phyloP scores from a whole-genome alignment of 345 rosid species.

The Hibiscus tridactylites region DNA sequence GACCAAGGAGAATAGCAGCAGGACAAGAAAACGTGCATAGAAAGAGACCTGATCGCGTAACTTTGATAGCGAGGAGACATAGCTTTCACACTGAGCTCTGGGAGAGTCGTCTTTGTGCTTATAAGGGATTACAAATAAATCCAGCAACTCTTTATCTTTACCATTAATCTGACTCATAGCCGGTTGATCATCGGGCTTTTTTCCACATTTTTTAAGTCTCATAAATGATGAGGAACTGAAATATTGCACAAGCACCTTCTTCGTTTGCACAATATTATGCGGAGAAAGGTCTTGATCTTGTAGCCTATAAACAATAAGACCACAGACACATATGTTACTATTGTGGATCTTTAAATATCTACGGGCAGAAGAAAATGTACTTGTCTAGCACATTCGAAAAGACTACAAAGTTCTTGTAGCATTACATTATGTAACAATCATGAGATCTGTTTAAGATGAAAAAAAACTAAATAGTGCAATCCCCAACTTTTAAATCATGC shows the following conservation, averaged over 20 bases:
- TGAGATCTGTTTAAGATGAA: neutral
- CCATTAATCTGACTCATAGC: slow-evolving; percentile 7
- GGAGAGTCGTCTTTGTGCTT: slow-evolving; percentile 41
- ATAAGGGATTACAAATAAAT: slow-evolving; percentile 42
- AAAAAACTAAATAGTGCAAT: neutral
- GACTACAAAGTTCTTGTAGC: neutral
- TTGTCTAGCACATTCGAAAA: neutral
- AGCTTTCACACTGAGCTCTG: slow-evolving; percentile 44
- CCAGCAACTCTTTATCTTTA: slow-evolving; percentile 20
- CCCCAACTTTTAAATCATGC: neutral
- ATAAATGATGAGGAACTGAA: slow-evolving; percentile 48
- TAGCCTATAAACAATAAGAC: slow-evolving; percentile 30
- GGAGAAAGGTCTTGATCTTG: slow-evolving; percentile 51
- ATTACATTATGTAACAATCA: neutral
- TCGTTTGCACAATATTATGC: slow-evolving; percentile 22
- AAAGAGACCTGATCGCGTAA: slow-evolving; percentile 51
- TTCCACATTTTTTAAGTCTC: slow-evolving; percentile 30
- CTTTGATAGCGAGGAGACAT: slow-evolving; percentile 37
- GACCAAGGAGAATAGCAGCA: neutral
- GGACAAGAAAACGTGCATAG: neutral
- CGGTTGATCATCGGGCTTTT: slow-evolving; percentile 11
- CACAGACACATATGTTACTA: neutral
- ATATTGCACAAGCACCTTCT: slow-evolving; percentile 38
- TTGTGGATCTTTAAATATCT: neutral
- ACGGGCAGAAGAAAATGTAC: neutral